Evolutionary conservation across 1,139 yeast species (phyloP).

Genomic region (Williopsis jadinii): DNA sequence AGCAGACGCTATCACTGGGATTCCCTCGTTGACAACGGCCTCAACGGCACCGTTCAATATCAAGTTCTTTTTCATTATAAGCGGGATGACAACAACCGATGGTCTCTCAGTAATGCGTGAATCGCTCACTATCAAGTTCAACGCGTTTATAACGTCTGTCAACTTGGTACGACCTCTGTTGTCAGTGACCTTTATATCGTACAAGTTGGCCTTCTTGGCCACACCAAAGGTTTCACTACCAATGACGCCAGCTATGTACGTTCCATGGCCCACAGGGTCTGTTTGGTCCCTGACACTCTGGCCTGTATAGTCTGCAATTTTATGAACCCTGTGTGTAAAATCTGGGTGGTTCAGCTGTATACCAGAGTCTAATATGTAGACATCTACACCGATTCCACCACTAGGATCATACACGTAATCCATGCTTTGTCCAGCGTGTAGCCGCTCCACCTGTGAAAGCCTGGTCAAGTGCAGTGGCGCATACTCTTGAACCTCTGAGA

Average conservation of each 20-base stretch:
- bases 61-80: conserved; percentile 53
- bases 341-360: conserved; percentile 30
- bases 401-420: conserved; percentile 23
- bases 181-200: conserved; percentile 50
- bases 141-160: conserved; percentile 43
- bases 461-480: conserved; percentile 45
- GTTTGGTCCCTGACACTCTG: conserved; percentile 6
- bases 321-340: conserved; percentile 29
- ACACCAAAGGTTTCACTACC: conserved; percentile 56
- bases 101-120: conserved; percentile 37
- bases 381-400: conserved; percentile 37
- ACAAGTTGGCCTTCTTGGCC: conserved; percentile 55
- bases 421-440: conserved; percentile 17
- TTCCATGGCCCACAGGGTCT: conserved; percentile 37
- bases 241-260: conserved; percentile 50
- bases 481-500: conserved; percentile 29
- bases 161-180: conserved; percentile 42
- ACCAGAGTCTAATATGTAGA: conserved; percentile 38
- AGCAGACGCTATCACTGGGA: conserved; percentile 61
- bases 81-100: conserved; percentile 53
- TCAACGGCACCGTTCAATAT: conserved; percentile 48
- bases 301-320: conserved; percentile 23
- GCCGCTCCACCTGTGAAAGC: conserved; percentile 31
- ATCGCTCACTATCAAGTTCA: conserved; percentile 33
- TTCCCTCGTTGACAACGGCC: conserved; percentile 52